Evolutionary conservation across 2,329 filamentous ascomycete genomes (phyloP), one percentile per base, ranked within the genome.

Genomic region (Botrytis deweyae): DNA sequence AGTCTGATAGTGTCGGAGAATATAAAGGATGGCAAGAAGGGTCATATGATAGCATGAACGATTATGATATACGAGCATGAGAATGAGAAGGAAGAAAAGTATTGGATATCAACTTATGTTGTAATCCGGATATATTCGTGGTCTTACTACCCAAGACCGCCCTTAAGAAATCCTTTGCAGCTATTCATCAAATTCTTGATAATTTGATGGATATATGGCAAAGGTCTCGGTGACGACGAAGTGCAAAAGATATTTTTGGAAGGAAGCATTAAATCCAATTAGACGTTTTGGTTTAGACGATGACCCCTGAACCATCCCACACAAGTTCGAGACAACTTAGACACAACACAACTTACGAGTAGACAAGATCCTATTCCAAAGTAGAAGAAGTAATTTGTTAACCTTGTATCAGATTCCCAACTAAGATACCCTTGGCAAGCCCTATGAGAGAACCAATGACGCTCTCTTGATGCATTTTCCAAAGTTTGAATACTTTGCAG

Each of bases 41-140:
- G 69, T 71, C 69, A 71, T 64, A 62, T 71, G 68, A 70, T 70
- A 46, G n/a, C 36, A 49, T 20, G 33, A 38, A 63, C 61, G 55
- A 61, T 46, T 9, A n/a, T 61, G 22, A 71, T 29, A 40, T 71
- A 49, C 59, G 59, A 63, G 33, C 42, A 29, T 40, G 38, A 18
- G 25, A 38, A 3, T 9, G 10, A 68, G 58, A n/a, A 33, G 8
- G 29, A 38, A 6, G 42, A 29, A 62, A 29, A 63, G 36, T 14
- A 62, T 63, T 71, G 44, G 55, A 29, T 22, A 29, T 49, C 20
- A 20, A n/a, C n/a, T n/a, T 20, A 29, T 29, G 7, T 33, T n/a
- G 22, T 46, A 46, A 46, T 70, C 29, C 33, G 22, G 40, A 49
- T 49, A 9, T 22, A 62, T 62, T n/a, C 38, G n/a, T 63, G 14